These are phyloP conservation scores for Neurospora discreta DNA, from an alignment of 495 filamentous ascomycete genomes.

Conservation along the genomic window DNA sequence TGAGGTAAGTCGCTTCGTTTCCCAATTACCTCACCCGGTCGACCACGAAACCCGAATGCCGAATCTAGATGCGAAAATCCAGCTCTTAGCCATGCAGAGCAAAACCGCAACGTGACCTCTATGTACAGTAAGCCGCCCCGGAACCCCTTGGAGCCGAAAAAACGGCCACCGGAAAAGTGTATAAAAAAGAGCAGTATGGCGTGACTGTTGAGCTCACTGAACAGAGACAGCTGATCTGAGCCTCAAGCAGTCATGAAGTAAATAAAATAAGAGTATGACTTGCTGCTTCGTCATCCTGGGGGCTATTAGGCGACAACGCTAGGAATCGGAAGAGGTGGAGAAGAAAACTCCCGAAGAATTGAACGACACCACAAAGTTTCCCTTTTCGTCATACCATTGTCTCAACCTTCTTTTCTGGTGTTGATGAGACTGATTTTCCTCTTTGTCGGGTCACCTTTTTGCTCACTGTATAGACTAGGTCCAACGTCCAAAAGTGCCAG, in stretches of 20 bases:
- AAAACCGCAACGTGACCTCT: slow-evolving; percentile 37
- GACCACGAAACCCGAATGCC: slow-evolving; percentile 18
- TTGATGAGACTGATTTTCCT: slow-evolving; percentile 24
- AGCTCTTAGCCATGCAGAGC: slow-evolving; percentile 44
- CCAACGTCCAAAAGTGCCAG: slow-evolving; percentile 54
- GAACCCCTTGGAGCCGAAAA: slow-evolving; percentile 18
- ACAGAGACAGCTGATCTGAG: slow-evolving; percentile 1
- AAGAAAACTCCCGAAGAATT: background rate
- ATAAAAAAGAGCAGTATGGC: slow-evolving; percentile 3
- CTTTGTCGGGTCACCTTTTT: slow-evolving; percentile 45
- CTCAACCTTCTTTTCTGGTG: slow-evolving; percentile 15
- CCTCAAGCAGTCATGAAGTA: background rate
- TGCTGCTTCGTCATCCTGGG: background rate
- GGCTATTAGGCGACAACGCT: slow-evolving; percentile 1
- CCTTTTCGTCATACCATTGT: slow-evolving; percentile 27
- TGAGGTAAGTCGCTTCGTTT: background rate
- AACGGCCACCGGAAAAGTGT: background rate
- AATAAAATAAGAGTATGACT: background rate
- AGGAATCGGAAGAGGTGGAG: slow-evolving; percentile 4
- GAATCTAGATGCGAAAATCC: slow-evolving; percentile 43
- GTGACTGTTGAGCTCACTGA: background rate
- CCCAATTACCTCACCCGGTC: background rate
- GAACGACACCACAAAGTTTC: background rate
- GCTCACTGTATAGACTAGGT: slow-evolving; percentile 55
- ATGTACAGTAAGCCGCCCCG: slow-evolving; percentile 32